Evolutionary conservation across 495 filamentous ascomycete species (phyloP).

Genomic region (Stereocaulon alpinum): DNA sequence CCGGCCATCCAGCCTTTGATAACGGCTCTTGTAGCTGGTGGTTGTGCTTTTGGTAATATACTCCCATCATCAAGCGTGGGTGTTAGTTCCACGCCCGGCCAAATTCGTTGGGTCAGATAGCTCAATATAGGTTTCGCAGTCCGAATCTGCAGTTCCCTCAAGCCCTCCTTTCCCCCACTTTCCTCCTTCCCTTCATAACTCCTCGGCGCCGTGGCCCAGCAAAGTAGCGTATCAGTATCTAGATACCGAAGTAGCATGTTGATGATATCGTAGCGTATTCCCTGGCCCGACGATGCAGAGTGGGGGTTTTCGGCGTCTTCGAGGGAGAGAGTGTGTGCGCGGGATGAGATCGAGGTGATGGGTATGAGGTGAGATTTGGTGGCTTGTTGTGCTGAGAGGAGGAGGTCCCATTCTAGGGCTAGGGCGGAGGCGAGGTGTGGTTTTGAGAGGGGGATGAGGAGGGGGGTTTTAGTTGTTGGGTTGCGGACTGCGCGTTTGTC

Average conservation of each 20-base stretch:
- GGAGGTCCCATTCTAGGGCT: conserved; percentile 84
- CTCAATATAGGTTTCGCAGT: conserved; percentile 56
- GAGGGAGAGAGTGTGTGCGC: conserved; percentile 65
- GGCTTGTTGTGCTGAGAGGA: conserved; percentile 69
- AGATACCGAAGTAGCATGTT: conserved; percentile 70
- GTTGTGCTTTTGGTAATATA: conserved; percentile 63
- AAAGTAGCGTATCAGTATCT: conserved; percentile 87
- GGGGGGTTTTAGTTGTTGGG: conserved; percentile 55
- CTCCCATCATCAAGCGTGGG: conserved; percentile 63
- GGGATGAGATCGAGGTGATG: conserved; percentile 71
- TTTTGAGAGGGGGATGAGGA: conserved; percentile 64
- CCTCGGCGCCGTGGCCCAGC: conserved; percentile 65
- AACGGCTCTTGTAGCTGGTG: conserved; percentile 58
- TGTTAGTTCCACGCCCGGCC: conserved; percentile 70
- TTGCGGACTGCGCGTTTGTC: conserved; percentile 71
- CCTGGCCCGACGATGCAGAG: conserved; percentile 12
- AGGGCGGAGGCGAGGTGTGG: conserved; percentile 75
- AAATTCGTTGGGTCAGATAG: conserved; percentile 62
- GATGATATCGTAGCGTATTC: conserved; percentile 48
- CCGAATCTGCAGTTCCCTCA: conserved; percentile 63
- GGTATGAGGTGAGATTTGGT: conserved; percentile 73
- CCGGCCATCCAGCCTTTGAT: conserved; percentile 69
- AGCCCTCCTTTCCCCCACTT: conserved; percentile 30
- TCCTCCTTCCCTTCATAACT: conserved; percentile 29
- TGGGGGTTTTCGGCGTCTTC: conserved; percentile 45